Conservation (phyloP, 139 green algal genomes). For the Prasinococcaceae sp. region DNA sequence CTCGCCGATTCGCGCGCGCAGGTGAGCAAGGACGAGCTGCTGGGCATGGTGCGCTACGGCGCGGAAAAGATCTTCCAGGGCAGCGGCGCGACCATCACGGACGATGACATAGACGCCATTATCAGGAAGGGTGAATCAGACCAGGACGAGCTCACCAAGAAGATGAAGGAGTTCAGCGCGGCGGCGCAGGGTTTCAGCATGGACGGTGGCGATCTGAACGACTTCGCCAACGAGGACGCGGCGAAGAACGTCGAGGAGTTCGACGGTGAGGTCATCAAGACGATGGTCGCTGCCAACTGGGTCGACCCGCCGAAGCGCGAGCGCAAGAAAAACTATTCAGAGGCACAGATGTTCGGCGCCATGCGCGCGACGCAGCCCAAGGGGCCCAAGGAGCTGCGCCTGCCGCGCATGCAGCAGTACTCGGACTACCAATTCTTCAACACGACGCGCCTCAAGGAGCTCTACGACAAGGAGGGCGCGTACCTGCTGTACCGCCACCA, state of each 20-base stretch:
- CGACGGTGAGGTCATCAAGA: slow-evolving; percentile 29
- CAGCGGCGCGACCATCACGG: slow-evolving; percentile 45
- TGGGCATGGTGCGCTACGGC: slow-evolving; percentile 95
- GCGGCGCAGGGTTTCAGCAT: slow-evolving; percentile 53
- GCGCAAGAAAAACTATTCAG: slow-evolving; percentile 86
- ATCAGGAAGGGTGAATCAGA: slow-evolving; percentile 80
- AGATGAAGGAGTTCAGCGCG: slow-evolving; percentile 91
- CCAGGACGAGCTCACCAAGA: slow-evolving; percentile 82
- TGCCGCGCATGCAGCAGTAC: slow-evolving; percentile 77
- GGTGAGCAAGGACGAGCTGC: slow-evolving; percentile 96
- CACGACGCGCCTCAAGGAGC: slow-evolving; percentile 38
- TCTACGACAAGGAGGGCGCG: slow-evolving; percentile 79
- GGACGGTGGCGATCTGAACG: slow-evolving; percentile 14
- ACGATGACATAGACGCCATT: slow-evolving; percentile 89
- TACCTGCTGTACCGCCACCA: slow-evolving; percentile 7
- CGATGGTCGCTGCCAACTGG: slow-evolving; percentile 63
- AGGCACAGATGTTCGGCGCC: slow-evolving; percentile 56
- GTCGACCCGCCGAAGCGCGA: slow-evolving; percentile 89
- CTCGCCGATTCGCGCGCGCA: slow-evolving; percentile 65
- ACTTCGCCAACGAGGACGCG: slow-evolving; percentile 38
- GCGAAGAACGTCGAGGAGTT: slow-evolving; percentile 15
- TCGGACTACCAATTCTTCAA: slow-evolving; percentile 99
- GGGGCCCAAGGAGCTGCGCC: slow-evolving; percentile 38
- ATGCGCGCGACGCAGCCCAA: slow-evolving; percentile 19
- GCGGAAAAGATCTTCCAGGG: slow-evolving; percentile 88